These are phyloP conservation scores for Celoporthe dispersa DNA, from an alignment of 2,329 filamentous ascomycete genomes.

Conservation along the genomic window DNA sequence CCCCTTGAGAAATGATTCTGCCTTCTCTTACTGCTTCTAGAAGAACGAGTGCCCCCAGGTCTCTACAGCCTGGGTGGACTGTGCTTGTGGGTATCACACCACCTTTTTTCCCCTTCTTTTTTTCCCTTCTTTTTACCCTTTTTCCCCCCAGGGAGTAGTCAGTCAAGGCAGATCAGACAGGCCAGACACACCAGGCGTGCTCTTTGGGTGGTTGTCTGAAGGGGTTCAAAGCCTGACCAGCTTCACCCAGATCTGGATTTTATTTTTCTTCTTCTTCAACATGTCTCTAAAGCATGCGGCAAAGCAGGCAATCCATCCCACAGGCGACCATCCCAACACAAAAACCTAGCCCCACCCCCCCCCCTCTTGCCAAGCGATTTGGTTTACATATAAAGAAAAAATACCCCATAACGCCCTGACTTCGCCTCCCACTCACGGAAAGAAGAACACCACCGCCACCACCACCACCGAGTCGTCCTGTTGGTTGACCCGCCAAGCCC, in stretches of 20 bases:
- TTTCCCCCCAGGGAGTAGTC: neutral
- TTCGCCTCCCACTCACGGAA: neutral
- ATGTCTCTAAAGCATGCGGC: neutral
- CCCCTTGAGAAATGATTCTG: neutral
- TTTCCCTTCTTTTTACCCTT: too few relatives aligned
- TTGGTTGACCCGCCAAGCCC: conserved; percentile 13
- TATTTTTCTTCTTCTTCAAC: neutral
- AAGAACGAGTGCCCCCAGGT: neutral
- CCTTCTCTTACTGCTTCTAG: neutral
- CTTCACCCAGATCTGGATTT: neutral
- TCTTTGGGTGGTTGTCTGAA: neutral
- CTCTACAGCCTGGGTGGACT: neutral
- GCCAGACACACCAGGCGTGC: neutral
- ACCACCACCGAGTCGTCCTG: conserved; percentile 10
- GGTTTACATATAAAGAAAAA: conserved; percentile 1
- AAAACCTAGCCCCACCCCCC: neutral
- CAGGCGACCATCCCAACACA: neutral
- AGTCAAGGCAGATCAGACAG: neutral
- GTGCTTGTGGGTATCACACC: neutral
- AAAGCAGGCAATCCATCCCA: neutral
- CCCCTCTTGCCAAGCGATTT: neutral
- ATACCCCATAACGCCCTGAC: conserved; percentile 6
- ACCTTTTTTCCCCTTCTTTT: neutral
- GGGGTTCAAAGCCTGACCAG: neutral
- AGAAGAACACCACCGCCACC: neutral